These are phyloP conservation scores for Russula emetica DNA, from an alignment of 768 basidiomycete genomes.

Conservation along the genomic window DNA sequence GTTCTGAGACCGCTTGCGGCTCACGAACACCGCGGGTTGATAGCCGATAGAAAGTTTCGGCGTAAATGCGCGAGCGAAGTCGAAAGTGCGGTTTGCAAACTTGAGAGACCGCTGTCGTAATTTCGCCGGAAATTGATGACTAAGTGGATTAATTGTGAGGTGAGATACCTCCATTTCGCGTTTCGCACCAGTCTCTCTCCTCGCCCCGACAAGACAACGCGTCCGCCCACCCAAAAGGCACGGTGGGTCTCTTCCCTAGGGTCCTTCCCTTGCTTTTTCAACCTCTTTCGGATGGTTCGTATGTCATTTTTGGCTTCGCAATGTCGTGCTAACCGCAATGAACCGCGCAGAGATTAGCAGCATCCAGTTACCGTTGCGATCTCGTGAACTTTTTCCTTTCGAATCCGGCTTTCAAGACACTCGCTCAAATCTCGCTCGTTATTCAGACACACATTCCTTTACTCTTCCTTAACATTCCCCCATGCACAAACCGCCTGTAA, in stretches of 20 bases:
- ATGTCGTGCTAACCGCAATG: background rate
- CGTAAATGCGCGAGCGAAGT: too few species aligned
- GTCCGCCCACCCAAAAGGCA: background rate
- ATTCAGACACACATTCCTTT: conserved; percentile 2
- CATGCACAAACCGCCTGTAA: conserved; percentile 1
- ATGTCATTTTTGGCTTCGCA: background rate
- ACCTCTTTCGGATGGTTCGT: conserved; percentile 1
- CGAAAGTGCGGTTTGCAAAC: too few species aligned
- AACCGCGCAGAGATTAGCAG: background rate
- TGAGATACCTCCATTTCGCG: background rate
- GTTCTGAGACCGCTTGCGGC: background rate
- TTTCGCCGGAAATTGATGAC: background rate
- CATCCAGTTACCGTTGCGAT: background rate
- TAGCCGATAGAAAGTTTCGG: too few species aligned
- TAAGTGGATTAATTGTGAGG: background rate
- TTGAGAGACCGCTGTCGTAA: background rate
- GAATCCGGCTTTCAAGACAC: conserved; percentile 6
- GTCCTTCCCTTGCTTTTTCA: background rate
- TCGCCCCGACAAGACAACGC: conserved; percentile 12
- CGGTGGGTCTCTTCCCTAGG: background rate
- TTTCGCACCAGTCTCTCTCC: background rate
- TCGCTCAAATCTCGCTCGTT: conserved; percentile 17
- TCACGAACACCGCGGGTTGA: background rate
- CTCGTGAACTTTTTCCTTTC: conserved; percentile 9
- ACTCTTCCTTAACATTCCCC: background rate